A percentile compares a stretch with the other conserved stretches of the same genome.
Evolutionary conservation across 331 rosid species (phyloP).

Genomic region (Quercus phellos): DNA sequence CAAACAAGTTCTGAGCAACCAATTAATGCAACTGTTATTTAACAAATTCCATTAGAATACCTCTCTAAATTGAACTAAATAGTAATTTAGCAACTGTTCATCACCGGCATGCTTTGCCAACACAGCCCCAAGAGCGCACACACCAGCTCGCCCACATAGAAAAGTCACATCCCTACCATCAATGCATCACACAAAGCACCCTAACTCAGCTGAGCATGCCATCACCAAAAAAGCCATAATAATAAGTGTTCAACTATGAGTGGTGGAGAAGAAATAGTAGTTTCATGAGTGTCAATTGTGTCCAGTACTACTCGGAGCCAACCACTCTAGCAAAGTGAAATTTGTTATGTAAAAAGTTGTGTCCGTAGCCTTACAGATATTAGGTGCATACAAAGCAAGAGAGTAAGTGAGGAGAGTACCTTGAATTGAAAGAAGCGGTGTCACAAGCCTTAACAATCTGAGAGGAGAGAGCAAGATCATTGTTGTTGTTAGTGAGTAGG

Average conservation of each 20-base stretch:
- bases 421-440: slow-evolving; percentile 46
- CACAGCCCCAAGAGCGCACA: slow-evolving; percentile 73
- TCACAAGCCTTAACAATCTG: slow-evolving; percentile 65
- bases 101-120: slow-evolving; percentile 50
- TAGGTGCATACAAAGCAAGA: neutral
- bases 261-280: too few relatives aligned
- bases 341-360: too few relatives aligned
- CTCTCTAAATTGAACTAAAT: slow-evolving; percentile 52
- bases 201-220: neutral
- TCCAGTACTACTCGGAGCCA: too few relatives aligned
- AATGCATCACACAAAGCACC: slow-evolving; percentile 2
- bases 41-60: slow-evolving; percentile 14
- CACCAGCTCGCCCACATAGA: slow-evolving; percentile 70
- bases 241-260: too few relatives aligned
- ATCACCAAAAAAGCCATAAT: neutral
- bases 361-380: neutral
- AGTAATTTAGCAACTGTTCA: slow-evolving; percentile 35
- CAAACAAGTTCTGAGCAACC: neutral
- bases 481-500: slow-evolving; percentile 33
- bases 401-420: slow-evolving; percentile 21
- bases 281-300: too few relatives aligned
- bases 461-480: slow-evolving; percentile 49
- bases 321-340: too few relatives aligned
- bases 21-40: neutral
- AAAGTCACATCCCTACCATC: slow-evolving; percentile 56